Percentiles rank a stretch among this genome's conserved stretches.
phyloP scores from a whole-genome alignment of 2,329 filamentous ascomycete species.

The Magnaporthiopsis rhizophila region DNA sequence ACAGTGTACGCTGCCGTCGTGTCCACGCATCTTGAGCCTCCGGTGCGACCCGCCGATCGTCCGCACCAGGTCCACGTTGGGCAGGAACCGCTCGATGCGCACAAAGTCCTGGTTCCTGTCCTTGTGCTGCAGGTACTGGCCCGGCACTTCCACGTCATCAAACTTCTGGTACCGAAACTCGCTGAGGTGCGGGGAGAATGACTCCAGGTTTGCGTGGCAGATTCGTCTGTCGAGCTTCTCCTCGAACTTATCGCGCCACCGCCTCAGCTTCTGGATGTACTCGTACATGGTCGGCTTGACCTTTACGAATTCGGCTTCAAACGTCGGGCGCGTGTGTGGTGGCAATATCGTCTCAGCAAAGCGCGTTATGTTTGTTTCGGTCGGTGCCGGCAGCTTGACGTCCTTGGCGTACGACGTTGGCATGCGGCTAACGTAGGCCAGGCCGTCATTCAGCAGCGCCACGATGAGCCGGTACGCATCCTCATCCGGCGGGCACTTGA shows the following conservation, averaged over 20 bases:
- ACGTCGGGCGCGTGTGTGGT: conserved; percentile 88
- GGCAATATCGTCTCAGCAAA: conserved; percentile 96
- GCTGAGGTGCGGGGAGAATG: conserved; percentile 82
- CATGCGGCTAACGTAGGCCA: conserved; percentile 85
- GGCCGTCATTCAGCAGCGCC: conserved; percentile 89
- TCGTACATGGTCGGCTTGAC: conserved; percentile 97
- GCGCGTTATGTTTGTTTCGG: conserved; percentile 91
- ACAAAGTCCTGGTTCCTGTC: conserved; percentile 99
- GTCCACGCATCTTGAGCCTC: conserved; percentile 88
- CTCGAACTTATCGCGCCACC: conserved; percentile 96
- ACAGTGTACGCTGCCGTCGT: conserved; percentile 93
- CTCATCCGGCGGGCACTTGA: conserved; percentile 97
- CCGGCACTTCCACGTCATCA: conserved; percentile 95
- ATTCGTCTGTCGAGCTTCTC: conserved; percentile 87
- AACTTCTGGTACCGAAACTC: conserved; percentile 98
- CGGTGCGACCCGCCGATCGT: conserved; percentile 87
- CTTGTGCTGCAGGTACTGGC: conserved; percentile 93
- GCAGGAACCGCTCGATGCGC: conserved; percentile 91
- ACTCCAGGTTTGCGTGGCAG: conserved; percentile 67
- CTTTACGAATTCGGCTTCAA: conserved; percentile 93
- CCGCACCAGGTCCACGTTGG: conserved; percentile 86
- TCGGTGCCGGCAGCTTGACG: conserved; percentile 80
- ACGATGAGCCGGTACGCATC: conserved; percentile 96
- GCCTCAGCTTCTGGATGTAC: conserved; percentile 93
- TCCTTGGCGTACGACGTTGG: conserved; percentile 82